Evolutionary conservation across 140 eudicot genomes (phyloP), one percentile per base, ranked within the genome.

Genomic region (Cichorium intybus): DNA sequence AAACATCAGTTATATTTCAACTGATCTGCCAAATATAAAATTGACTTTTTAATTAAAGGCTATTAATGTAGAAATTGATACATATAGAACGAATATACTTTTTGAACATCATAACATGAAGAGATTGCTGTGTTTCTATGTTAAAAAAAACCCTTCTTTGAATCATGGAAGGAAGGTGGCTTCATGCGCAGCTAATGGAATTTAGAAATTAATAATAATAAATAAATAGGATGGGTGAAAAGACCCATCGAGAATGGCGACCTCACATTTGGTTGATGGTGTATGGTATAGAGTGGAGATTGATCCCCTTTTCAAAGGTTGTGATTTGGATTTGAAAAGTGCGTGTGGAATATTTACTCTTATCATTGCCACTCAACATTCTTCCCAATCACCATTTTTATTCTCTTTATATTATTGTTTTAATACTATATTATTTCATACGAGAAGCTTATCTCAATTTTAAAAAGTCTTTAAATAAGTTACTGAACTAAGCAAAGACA

Each of bases 231-330:
- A 41, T 60, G 50, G 39, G 7, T 22, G 33, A 20, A 23, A 51
- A 5, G 62, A 20, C 54, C 54, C 18, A 35, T 16, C 9, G 11
- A 15, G 12, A 41, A 63, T 63, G 59, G 64, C 53, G 66, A 63
- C 77, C 77, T 72, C 62, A 66, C 72, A 66, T 63, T 12, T 53
- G 77, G 58, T 20, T 18, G 64, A 53, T 53, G 37, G 62, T 62
- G 26, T 35, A 51, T 66, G 72, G 62, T 51, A 51, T 15, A 31
- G 9, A 24, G 24, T 23, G 37, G 37, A 62, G 51, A 72, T 72
- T 28, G 29, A 70, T 53, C 56, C 71, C 28, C 9, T 4, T 63
- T 62, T 54, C 65, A 34, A 63, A 41, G 77, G 77, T 63, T 72
- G 20, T 62, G 46, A 72, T 72, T 71, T 62, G 2, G 33, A 72